Conservation (phyloP, 2,329 filamentous ascomycete species). For the Stagonosporopsis cucurbitacearum region DNA sequence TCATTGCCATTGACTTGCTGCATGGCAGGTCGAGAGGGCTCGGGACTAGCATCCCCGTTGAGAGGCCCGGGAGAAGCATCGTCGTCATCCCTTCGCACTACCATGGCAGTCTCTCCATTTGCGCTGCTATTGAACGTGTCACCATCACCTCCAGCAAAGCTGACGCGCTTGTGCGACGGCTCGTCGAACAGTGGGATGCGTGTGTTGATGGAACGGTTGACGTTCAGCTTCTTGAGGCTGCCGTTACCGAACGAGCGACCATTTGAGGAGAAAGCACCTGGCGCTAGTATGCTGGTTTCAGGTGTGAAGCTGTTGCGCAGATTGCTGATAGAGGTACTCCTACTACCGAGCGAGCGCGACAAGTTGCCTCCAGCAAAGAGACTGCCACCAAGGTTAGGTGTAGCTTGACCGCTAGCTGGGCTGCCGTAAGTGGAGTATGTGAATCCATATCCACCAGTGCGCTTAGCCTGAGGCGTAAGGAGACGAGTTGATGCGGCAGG, state of each 20-base stretch:
- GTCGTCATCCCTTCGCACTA: conserved; percentile 56
- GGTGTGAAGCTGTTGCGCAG: conserved; percentile 80
- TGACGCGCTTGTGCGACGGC: conserved; percentile 73
- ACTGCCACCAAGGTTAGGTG: conserved; percentile 70
- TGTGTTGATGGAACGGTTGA: conserved; percentile 82
- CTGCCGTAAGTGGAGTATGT: conserved; percentile 92
- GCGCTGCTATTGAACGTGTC: conserved; percentile 53
- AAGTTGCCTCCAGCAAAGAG: conserved; percentile 62
- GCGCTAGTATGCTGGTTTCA: conserved; percentile 84
- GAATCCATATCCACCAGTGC: conserved; percentile 78
- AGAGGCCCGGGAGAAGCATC: conserved; percentile 60
- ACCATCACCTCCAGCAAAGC: conserved; percentile 71
- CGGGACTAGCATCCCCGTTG: conserved; percentile 50
- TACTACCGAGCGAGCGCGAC: conserved; percentile 75
- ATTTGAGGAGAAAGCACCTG: conserved; percentile 80
- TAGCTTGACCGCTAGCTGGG: conserved; percentile 66
- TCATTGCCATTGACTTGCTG: conserved; percentile 77
- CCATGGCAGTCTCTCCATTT: conserved; percentile 57
- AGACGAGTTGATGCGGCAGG: conserved; percentile 80
- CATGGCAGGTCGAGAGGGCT: conserved; percentile 64
- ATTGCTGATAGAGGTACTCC: conserved; percentile 84
- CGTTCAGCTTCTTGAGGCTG: conserved; percentile 87
- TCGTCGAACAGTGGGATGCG: conserved; percentile 67
- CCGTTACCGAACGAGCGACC: conserved; percentile 44
- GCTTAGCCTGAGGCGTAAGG: conserved; percentile 77